Evolutionary conservation across 2,329 filamentous ascomycete genomes (phyloP).

Genomic region (Xylariaceae sp.): DNA sequence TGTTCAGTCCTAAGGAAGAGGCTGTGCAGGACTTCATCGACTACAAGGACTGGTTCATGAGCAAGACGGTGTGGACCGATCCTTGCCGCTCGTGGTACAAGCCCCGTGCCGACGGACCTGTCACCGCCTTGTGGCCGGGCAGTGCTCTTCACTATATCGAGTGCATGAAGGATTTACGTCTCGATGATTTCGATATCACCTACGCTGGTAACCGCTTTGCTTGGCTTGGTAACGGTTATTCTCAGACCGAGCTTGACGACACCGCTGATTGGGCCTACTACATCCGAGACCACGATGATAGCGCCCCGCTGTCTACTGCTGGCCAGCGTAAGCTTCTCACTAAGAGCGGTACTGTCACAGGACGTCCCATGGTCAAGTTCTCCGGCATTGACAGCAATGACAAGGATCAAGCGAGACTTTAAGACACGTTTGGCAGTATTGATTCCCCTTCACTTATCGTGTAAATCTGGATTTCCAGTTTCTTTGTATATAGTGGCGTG

Average conservation of each 20-base stretch:
- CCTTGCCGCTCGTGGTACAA: constrained; percentile 18
- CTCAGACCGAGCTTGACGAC: constrained; percentile 12
- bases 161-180: constrained; percentile 16
- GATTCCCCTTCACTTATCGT: too few relatives aligned
- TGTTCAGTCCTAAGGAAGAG: constrained; percentile 12
- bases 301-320: constrained; percentile 8
- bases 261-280: constrained; percentile 15
- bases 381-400: background rate
- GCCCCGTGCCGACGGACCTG: constrained; percentile 7
- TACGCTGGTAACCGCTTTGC: constrained; percentile 17
- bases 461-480: too few relatives aligned
- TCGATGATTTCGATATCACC: constrained; percentile 19
- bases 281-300: constrained; percentile 12
- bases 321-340: constrained; percentile 10
- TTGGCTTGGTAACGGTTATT: constrained; percentile 15
- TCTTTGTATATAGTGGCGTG: too few relatives aligned
- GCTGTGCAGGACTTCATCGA: constrained; percentile 26
- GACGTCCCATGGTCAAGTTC: constrained; percentile 1
- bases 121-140: constrained; percentile 17
- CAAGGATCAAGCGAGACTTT: background rate
- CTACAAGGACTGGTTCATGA: constrained; percentile 26
- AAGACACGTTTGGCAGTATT: too few relatives aligned
- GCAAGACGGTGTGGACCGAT: constrained; percentile 22
- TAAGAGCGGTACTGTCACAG: constrained; percentile 9
- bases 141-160: constrained; percentile 18